Evolutionary conservation across 2,329 filamentous ascomycete species (phyloP), one percentile per base, ranked within the genome.

Genomic region (Neonectria coccinea): DNA sequence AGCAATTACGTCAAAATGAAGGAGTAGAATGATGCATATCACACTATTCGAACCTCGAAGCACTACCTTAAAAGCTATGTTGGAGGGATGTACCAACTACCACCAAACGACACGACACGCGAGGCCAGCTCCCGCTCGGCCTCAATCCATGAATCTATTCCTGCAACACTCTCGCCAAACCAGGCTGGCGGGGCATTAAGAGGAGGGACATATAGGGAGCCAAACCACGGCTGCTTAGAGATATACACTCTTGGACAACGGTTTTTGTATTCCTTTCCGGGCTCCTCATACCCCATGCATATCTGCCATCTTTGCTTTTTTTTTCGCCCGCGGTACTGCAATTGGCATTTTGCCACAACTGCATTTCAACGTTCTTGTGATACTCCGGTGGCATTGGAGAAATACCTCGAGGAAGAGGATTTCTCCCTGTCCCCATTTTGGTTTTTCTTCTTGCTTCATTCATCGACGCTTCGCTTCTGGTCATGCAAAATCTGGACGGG

Each of bases 1-100:
- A 96, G 92, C 78, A 91, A 91, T 76, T 91, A 91, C 67, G 89
- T 91, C 69, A 89, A 90, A 76, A 88, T 91, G 87, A 86, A 82
- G 78, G 82, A 86, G 72, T 86, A 74, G 67, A 54, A 29, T 6
- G 29, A n/a, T 18, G 8, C 22, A n/a, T 29, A 29, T 33, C 22
- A 45, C 25, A 9, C 39, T 10, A 44, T 12, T 47, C 22, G 22
- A 50, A 16, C 27, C 10, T 18, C 27, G n/a, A 55, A 56, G 16
- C 25, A 50, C 45, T 11, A 14, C 39, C 31, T 18, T 16, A 11
- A 50, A 54, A 55, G 41, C 33, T 33, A n/a, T 31, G 33, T 41
- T 27, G 31, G 45, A 39, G 25, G 25, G 39, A 51, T 36, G 27
- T 20, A 29, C 50, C n/a, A 50, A 27, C 29, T 14, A 50, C 42